phyloP scores from a whole-genome alignment of 441 rosid genomes.

The Syzygium malaccense region DNA sequence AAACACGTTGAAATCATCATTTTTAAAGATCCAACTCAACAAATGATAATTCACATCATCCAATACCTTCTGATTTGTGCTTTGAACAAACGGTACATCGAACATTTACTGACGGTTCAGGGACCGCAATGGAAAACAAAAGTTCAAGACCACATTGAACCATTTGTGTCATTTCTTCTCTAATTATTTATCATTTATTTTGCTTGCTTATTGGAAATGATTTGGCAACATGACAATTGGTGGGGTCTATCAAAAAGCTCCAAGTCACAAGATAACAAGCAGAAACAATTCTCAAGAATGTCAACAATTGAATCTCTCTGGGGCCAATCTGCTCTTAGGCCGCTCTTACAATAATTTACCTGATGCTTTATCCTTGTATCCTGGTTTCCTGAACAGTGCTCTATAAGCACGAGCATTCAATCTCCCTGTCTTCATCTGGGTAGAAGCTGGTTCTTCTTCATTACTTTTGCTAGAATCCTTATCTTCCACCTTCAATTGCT shows the following conservation, averaged over 20 bases:
- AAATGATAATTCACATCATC: background rate
- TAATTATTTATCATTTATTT: background rate
- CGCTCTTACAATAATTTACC: background rate
- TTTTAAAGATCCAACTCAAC: background rate
- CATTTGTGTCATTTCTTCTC: background rate
- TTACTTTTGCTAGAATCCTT: conserved; percentile 18
- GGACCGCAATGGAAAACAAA: rapidly evolving
- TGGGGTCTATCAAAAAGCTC: background rate
- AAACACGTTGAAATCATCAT: background rate
- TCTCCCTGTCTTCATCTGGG: conserved; percentile 13
- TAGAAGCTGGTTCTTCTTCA: conserved; percentile 1
- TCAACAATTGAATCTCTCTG: background rate
- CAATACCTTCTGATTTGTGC: rapidly evolving
- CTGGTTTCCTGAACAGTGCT: conserved; percentile 24
- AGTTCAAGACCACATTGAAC: background rate
- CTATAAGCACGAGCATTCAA: conserved; percentile 34
- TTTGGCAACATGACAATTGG: background rate
- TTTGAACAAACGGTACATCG: background rate
- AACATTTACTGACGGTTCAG: rapidly evolving
- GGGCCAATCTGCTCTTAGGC: background rate
- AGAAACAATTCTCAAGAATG: background rate
- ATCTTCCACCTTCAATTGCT: conserved; percentile 28
- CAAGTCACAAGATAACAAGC: background rate
- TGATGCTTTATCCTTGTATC: conserved; percentile 15
- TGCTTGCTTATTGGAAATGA: background rate